These are phyloP conservation scores for Metschnikowia matae DNA, from an alignment of 805 yeast genomes.

Conservation along the genomic window DNA sequence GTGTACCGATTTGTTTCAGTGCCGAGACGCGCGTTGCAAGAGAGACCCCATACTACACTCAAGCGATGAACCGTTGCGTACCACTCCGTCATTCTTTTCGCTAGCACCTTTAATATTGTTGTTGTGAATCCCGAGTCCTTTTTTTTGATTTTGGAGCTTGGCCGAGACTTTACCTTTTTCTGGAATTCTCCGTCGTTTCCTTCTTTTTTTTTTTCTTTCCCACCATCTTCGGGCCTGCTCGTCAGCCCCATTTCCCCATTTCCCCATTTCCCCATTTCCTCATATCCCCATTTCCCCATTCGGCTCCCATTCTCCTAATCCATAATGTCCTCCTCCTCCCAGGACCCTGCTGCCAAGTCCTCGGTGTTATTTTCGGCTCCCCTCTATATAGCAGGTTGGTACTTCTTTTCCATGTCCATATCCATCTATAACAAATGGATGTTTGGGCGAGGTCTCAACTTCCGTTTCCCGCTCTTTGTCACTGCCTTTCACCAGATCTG, in stretches of 20 bases:
- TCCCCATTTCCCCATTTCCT: too few species aligned
- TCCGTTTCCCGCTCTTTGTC: constrained; percentile 78
- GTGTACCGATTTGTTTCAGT: background rate
- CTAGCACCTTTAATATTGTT: too few species aligned
- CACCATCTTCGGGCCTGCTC: too few species aligned
- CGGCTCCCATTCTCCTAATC: too few species aligned
- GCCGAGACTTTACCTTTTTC: too few species aligned
- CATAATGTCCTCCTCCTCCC: constrained; percentile 1
- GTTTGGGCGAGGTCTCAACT: constrained; percentile 79
- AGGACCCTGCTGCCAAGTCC: constrained; percentile 1
- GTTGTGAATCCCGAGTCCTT: background rate
- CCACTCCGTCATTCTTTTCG: too few species aligned
- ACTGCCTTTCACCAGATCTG: constrained; percentile 83
- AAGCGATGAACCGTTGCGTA: background rate
- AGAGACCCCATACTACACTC: too few species aligned
- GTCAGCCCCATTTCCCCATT: too few species aligned
- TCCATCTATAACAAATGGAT: constrained; percentile 94
- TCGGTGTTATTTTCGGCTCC: constrained; percentile 12
- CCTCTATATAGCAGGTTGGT: constrained; percentile 57
- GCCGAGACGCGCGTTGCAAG: background rate
- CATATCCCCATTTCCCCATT: too few species aligned
- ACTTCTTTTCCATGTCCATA: constrained; percentile 60
- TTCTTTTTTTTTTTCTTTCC: too few species aligned
- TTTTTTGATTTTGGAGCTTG: too few species aligned
- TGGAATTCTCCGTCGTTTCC: background rate